Conservation (phyloP, 2,329 filamentous ascomycete genomes). For the Fusarium acutatum region DNA sequence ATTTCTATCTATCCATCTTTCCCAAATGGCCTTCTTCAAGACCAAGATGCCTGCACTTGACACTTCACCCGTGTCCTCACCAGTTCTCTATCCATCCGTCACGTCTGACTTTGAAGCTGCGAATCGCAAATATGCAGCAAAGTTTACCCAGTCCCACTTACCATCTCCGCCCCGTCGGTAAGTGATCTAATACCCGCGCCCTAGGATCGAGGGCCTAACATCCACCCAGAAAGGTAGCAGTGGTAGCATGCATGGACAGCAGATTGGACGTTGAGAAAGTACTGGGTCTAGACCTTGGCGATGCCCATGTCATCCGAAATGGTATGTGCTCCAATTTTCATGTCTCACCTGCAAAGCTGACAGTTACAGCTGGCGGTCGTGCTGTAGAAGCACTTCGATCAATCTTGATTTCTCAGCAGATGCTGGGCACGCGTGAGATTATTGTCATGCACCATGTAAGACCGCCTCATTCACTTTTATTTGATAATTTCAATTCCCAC, state of each 20-base stretch:
- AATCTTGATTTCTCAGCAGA: constrained; percentile 80
- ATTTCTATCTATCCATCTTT: accelerated
- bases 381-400: constrained; percentile 76
- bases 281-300: constrained; percentile 70
- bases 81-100: constrained; percentile 15
- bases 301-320: constrained; percentile 82
- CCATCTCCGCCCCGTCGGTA: constrained; percentile 39
- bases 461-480: background rate
- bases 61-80: background rate
- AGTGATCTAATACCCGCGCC: background rate
- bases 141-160: constrained; percentile 32
- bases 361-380: constrained; percentile 62
- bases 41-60: constrained; percentile 15
- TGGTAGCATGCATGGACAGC: constrained; percentile 84
- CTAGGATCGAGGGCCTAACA: constrained; percentile 26
- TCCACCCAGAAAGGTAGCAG: constrained; percentile 44
- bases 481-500: background rate
- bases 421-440: constrained; percentile 80
- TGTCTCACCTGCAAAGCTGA: background rate
- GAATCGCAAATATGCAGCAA: constrained; percentile 33
- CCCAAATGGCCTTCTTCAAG: background rate
- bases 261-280: constrained; percentile 73
- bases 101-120: constrained; percentile 35
- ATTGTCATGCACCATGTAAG: constrained; percentile 73
- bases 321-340: constrained; percentile 40